Evolutionary conservation across 2,329 filamentous ascomycete species (phyloP).

Genomic region (Trematosphaeria pertusa): DNA sequence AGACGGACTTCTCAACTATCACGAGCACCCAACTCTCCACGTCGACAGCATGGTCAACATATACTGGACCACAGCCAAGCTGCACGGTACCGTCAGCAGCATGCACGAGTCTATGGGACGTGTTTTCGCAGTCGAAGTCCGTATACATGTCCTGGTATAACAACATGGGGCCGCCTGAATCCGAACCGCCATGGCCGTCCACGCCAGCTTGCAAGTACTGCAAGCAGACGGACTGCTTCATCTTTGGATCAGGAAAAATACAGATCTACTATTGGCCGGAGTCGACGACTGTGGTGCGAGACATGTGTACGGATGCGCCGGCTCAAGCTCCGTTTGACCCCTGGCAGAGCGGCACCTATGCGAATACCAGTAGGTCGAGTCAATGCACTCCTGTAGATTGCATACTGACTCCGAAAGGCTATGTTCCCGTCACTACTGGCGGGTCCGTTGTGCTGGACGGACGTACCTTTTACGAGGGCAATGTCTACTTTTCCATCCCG

Average conservation of each 20-base stretch:
- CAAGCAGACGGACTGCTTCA: background rate
- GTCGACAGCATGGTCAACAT: background rate
- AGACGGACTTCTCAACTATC: background rate
- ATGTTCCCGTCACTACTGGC: background rate
- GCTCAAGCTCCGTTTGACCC: background rate
- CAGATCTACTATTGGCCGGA: conserved; percentile 1
- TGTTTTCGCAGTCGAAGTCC: background rate
- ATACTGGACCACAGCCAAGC: background rate
- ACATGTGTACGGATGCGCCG: conserved; percentile 1
- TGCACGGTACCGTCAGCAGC: background rate
- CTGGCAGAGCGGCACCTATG: background rate
- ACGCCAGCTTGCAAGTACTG: conserved; percentile 3
- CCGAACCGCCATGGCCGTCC: background rate
- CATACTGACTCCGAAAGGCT: background rate
- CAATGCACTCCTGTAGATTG: background rate
- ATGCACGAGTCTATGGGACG: background rate
- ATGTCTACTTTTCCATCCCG: conserved; percentile 7
- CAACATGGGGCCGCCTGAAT: background rate
- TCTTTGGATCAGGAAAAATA: background rate
- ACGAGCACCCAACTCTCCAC: background rate
- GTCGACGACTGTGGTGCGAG: background rate
- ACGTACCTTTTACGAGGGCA: conserved; percentile 3
- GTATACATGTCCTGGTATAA: background rate
- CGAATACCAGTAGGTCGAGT: background rate
- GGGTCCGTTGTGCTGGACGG: background rate